These are phyloP conservation scores for Pelargonium australe DNA, from an alignment of 441 rosid genomes.

Conservation along the genomic window DNA sequence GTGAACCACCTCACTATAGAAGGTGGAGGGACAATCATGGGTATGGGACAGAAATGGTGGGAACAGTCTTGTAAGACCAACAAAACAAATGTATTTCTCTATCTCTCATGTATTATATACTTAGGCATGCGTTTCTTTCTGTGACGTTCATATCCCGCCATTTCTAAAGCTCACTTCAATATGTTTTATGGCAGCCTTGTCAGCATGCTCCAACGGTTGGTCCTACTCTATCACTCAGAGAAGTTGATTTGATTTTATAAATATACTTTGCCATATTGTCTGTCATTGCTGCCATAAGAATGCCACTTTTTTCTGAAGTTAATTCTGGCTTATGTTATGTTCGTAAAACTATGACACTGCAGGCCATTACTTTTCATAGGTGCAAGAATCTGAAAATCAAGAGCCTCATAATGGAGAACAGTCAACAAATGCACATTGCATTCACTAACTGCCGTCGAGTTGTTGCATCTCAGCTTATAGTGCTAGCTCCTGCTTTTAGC, in stretches of 20 bases:
- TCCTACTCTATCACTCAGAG: conserved; percentile 21
- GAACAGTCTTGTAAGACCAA: conserved; percentile 70
- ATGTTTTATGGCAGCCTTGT: conserved; percentile 64
- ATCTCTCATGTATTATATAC: conserved; percentile 7
- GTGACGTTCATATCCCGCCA: conserved; percentile 11
- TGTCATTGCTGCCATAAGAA: background rate
- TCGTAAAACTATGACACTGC: conserved; percentile 17
- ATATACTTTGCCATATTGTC: background rate
- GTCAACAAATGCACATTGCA: conserved; percentile 82
- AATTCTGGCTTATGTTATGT: conserved; percentile 11
- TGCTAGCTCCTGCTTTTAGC: conserved; percentile 66
- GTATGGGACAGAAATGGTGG: conserved; percentile 90
- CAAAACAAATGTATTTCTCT: conserved; percentile 32
- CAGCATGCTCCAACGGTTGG: conserved; percentile 85
- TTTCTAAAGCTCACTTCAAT: conserved; percentile 20
- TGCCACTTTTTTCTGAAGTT: conserved; percentile 8
- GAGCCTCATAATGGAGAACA: conserved; percentile 44
- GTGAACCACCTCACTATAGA: conserved; percentile 63
- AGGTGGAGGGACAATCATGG: conserved; percentile 76
- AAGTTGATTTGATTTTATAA: conserved; percentile 20
- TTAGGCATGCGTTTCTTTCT: conserved; percentile 13
- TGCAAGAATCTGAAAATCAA: conserved; percentile 66
- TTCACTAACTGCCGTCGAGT: conserved; percentile 68
- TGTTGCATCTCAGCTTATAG: conserved; percentile 32
- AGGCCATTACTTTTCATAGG: conserved; percentile 81